Evolutionary conservation across 106 monocot species (phyloP), one percentile per base, ranked within the genome.

Genomic region (Phalaenopsis equestris): DNA sequence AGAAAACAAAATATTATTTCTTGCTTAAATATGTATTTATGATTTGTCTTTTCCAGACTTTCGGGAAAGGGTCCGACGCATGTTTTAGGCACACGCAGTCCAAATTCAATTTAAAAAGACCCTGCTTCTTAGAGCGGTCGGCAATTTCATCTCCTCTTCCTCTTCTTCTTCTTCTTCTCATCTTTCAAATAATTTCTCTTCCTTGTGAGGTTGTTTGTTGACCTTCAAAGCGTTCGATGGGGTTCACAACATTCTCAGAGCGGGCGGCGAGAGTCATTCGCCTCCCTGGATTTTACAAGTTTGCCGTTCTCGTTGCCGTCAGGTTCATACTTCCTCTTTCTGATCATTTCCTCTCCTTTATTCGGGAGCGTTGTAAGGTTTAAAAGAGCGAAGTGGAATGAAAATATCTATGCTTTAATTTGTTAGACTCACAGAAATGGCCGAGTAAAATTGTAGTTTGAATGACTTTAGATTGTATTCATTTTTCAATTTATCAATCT

Each of bases 241-340:
- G 85, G 45, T 80, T 83, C 72, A 23, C 79, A 38, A 49, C 80
- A n/a, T 80, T 94, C 83, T 79, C 89, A 43, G 86, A 85, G 10
- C 81, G 81, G 55, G 80, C 91, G 19, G 84, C 84, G 36, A 56
- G 82, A 24, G 80, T 80, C 8, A 21, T 89, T 15, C 81, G 86
- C 75, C 79, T 78, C 68, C 85, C 86, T 15, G 65, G 77, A 1
- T 65, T 84, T 79, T 77, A 84, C 74, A 87, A 84, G 80, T 38
- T 89, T 14, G 36, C 91, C 72, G 84, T 89, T 70, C 76, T 91
- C 58, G 39, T 73, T 64, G 80, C 87, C 68, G 86, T 89, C 81
- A 80, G 94, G 91, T 94, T 37, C 42, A 1, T 43, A 39, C 38
- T 39, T 41, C 15, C 43, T 77, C 49, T 15, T 18, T 46, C 24